These are phyloP conservation scores for Trametes gibbosa DNA, from an alignment of 768 basidiomycete species.

Conservation along the genomic window DNA sequence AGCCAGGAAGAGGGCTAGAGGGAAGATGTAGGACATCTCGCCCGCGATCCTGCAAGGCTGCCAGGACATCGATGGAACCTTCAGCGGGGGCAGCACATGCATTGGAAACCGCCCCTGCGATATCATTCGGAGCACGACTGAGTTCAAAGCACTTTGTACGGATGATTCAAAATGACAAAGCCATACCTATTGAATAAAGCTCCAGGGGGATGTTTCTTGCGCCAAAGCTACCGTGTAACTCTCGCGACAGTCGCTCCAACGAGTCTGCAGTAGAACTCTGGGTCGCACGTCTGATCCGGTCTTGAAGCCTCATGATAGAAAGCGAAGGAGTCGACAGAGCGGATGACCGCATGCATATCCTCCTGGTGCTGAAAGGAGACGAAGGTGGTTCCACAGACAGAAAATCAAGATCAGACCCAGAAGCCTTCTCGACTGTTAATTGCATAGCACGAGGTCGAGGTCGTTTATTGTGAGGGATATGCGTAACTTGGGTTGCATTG, in stretches of 20 bases:
- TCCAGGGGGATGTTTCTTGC: no score
- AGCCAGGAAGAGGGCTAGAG: conserved; percentile 8
- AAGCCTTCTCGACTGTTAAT: neutral
- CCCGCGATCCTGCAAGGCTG: neutral
- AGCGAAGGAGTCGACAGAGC: neutral
- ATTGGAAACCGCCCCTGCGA: no score
- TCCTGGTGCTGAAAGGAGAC: no score
- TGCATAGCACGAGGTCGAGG: neutral
- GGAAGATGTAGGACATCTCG: neutral
- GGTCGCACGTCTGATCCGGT: neutral
- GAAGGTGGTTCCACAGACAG: no score
- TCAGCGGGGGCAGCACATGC: neutral
- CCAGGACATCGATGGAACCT: neutral
- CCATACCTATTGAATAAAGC: no score
- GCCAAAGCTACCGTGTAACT: no score
- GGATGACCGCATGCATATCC: neutral
- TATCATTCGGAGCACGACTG: no score
- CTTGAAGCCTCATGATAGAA: neutral
- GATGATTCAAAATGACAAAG: no score
- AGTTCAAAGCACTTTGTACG: no score
- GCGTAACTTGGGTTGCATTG: conserved; percentile 20
- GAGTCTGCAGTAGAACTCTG: neutral
- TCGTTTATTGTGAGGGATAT: neutral
- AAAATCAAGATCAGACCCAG: no score
- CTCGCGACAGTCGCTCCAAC: no score